Evolutionary conservation across 2,329 filamentous ascomycete genomes (phyloP).

Genomic region (Rutstroemia sp.): DNA sequence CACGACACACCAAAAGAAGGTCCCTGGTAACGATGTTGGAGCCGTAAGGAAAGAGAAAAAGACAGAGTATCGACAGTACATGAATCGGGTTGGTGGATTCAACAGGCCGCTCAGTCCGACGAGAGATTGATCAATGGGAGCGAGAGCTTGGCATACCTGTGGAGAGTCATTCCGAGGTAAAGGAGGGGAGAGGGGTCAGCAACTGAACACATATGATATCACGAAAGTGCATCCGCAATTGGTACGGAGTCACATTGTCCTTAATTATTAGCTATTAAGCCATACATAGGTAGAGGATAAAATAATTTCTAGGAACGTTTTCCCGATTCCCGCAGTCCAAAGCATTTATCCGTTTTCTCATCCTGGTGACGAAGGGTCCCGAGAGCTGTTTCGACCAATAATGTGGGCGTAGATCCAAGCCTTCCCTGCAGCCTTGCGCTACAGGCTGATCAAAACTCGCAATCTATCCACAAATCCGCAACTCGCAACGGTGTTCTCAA

Average conservation of each 20-base stretch:
- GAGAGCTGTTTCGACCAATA: not conserved
- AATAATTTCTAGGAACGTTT: no score
- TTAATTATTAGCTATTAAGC: no score
- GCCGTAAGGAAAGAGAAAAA: slow-evolving; percentile 87
- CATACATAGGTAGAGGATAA: no score
- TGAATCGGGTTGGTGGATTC: slow-evolving; percentile 79
- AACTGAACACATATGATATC: no score
- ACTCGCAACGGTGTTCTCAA: slow-evolving; percentile 12
- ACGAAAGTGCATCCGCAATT: no score
- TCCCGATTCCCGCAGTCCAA: no score
- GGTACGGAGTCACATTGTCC: no score
- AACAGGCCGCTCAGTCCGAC: slow-evolving; percentile 66
- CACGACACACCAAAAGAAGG: slow-evolving; percentile 81
- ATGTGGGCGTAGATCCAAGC: no score
- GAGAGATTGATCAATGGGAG: slow-evolving; percentile 16
- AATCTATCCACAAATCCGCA: slow-evolving; percentile 13
- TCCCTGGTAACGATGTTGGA: slow-evolving; percentile 78
- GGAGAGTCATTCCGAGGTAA: not conserved
- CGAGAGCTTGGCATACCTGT: not conserved
- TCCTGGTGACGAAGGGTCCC: no score
- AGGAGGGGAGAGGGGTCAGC: not conserved
- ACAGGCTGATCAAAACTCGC: slow-evolving; percentile 12
- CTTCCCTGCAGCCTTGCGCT: slow-evolving; percentile 22
- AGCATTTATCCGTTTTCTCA: no score
- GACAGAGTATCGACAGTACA: slow-evolving; percentile 93